Base-by-base conservation (phyloP, 2,329 filamentous ascomycete species). In the Fusarium mundagurra region DNA sequence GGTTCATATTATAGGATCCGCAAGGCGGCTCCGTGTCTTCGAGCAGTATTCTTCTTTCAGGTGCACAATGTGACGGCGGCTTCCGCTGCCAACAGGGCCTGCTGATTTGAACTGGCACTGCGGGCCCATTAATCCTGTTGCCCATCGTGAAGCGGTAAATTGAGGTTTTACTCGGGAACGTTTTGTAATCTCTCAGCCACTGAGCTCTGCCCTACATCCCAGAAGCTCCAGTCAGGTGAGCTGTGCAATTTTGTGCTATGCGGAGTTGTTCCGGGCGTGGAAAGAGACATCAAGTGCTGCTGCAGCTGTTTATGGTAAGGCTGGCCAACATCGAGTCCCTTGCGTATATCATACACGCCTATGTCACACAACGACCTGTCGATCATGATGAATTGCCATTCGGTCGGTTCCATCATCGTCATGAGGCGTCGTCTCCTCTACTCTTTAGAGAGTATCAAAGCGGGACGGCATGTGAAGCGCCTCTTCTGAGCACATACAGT, bases 51-150 rank as follows among this genome's bases (percentile, higher is more conserved):
- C 62, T 45, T 55, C 58, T 63, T 60, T 66, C 69, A 71, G 45
- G 41, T 33, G 59, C 59, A 64, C 72, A 61, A 72, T 53, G 57
- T 66, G 70, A 70, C 69, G 69, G 72, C 59, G 69, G 70, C 71
- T 76, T 73, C 74, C 72, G 72, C 62, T 70, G 54, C 71, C 61
- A 45, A 50, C 50, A 78, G 71, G 57, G 68, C 66, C 71, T 77
- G 59, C 57, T 76, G 65, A 34, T 54, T 54, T 76, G 67, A 39
- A 59, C 33, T 70, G 39, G 70, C 64, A 64, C 51, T 71, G 68
- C 71, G 73, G 71, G 66, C 63, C 76, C 69, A 63, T 69, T 64
- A 58, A 75, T 78, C 61, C 65, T 66, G 67, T 69, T 66, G 64
- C 70, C 64, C 53, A 68, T 71, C 58, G 45, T 66, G 51, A 61